Conservation (phyloP, 805 yeast species). For the Metschnikowia corniflorae region DNA sequence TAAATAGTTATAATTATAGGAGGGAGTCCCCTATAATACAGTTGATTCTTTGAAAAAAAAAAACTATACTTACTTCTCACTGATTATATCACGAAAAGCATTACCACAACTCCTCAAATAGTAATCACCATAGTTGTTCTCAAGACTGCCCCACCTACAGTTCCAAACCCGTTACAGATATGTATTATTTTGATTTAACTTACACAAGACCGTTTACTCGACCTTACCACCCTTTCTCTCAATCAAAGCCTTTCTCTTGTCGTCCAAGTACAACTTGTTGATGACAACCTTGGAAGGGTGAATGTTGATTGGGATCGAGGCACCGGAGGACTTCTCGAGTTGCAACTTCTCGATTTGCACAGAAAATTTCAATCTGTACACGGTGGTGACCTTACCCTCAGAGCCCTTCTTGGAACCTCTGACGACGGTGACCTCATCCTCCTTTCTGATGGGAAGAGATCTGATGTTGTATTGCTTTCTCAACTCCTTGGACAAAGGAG, state of each 20-base stretch:
- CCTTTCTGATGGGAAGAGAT: constrained; percentile 96
- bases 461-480: constrained; percentile 95
- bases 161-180: constrained; percentile 13
- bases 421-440: constrained; percentile 91
- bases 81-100: too few species aligned
- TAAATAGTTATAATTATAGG: too few species aligned
- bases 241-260: constrained; percentile 97
- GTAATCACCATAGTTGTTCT: too few species aligned
- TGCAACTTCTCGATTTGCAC: constrained; percentile 96
- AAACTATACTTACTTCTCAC: too few species aligned
- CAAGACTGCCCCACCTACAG: too few species aligned
- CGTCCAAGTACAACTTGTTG: constrained; percentile 97
- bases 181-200: constrained; percentile 22
- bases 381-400: constrained; percentile 96
- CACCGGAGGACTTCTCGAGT: constrained; percentile 97
- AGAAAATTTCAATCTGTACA: constrained; percentile 97
- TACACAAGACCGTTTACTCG: constrained; percentile 55
- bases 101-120: too few species aligned
- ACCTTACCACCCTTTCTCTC: constrained; percentile 96
- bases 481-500: constrained; percentile 98
- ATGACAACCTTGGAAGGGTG: constrained; percentile 99
- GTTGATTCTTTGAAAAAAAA: too few species aligned
- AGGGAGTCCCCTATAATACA: too few species aligned
- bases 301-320: constrained; percentile 93
- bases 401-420: constrained; percentile 99